Base-by-base conservation (phyloP, 139 green algal genomes). In the Spirogloea muscicola region DNA sequence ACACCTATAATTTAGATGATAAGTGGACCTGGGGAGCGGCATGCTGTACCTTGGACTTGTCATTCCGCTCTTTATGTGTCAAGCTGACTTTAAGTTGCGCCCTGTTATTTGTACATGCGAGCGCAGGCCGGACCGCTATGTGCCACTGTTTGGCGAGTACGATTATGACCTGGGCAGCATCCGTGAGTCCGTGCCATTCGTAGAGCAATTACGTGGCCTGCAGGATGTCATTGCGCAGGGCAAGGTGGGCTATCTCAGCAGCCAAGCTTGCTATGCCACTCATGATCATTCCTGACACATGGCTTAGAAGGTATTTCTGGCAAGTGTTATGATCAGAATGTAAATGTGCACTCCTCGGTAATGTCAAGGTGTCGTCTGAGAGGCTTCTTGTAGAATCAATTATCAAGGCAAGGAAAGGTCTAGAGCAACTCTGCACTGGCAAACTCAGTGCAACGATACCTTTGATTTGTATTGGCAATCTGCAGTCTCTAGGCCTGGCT, bases 131-230 rank as follows among this genome's bases (percentile, higher is more conserved):
- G 69, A 85, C 25, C 61, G 81, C 6, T 85, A 86, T 64, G 88
- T 96, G 57, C 84, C 89, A 1, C 79, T 95, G 18, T 97, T 97
- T 84, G 91, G 92, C 16, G 74, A 66, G 0, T 4, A 29, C 1
- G 25, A 58, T 0, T 96, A 92, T 62, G 87, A 94, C 33, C 21
- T 44, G 9, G 60, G 76, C 5, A 86, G 91, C 31, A 84, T 88
- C 66, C 29, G 34, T 1, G 66, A 87, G 10, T 79, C 58, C 68
- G 74, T 96, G 3, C 85, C 91, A 0, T 95, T 96, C 80, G 91
- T 96, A 63, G 90, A 94, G 82, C 90, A 96, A 86, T 85, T 96
- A 52, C 44, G 60, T 1, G 91, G 76, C 0, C 64, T 97, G 36
- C 74, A 92, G 64, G 66, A 88, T n/a, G 80, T 97, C 1, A 58